phyloP scores from a whole-genome alignment of 1,139 yeast genomes.

The Sugiyamaella sp. region DNA sequence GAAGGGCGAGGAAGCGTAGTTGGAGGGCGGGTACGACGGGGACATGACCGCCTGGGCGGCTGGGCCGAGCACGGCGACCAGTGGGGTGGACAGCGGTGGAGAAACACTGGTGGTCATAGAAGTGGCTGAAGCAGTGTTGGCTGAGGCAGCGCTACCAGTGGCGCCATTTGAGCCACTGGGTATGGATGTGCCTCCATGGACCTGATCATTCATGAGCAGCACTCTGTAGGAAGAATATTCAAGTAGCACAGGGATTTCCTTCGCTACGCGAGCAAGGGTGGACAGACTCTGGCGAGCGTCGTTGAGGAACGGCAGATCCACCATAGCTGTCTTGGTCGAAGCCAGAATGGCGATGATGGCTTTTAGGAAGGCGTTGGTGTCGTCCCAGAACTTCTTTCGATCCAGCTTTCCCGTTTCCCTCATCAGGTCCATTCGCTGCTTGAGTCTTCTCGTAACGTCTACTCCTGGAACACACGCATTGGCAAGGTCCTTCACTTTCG shows the following conservation, averaged over 20 bases:
- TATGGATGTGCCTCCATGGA: too few species aligned
- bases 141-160: too few species aligned
- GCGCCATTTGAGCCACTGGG: constrained; percentile 18
- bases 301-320: constrained; percentile 74
- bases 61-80: constrained; percentile 44
- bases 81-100: constrained; percentile 41
- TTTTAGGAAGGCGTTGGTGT: constrained; percentile 78
- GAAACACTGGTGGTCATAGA: constrained; percentile 13
- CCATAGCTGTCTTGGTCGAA: constrained; percentile 79
- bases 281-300: constrained; percentile 83
- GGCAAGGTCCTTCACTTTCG: constrained; percentile 76
- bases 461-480: constrained; percentile 77
- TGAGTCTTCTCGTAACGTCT: constrained; percentile 74
- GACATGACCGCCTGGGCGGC: constrained; percentile 45
- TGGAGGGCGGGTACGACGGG: constrained; percentile 27
- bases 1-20: constrained; percentile 10
- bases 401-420: constrained; percentile 53
- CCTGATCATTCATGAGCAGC: constrained; percentile 22
- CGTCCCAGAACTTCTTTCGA: constrained; percentile 79
- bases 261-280: constrained; percentile 80
- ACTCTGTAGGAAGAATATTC: constrained; percentile 60
- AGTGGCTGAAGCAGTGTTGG: constrained; percentile 1
- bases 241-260: constrained; percentile 81
- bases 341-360: constrained; percentile 83
- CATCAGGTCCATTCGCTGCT: constrained; percentile 57